Conservation (phyloP, 805 yeast species). For the Lachancea dasiensis region DNA sequence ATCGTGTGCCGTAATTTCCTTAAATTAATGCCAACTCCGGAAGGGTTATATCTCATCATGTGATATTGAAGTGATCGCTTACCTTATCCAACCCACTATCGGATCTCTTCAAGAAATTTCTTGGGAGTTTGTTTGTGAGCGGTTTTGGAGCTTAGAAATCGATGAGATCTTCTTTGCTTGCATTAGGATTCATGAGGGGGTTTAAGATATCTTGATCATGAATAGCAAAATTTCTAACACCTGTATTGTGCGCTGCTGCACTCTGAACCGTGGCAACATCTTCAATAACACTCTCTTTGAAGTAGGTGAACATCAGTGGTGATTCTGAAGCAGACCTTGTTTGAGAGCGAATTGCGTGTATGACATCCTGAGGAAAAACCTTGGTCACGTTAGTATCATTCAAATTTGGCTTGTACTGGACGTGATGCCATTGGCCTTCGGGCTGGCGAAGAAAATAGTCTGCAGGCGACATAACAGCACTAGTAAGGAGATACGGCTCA, state of each 20-base stretch:
- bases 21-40: too few species aligned
- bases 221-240: slow-evolving; percentile 8
- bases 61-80: too few species aligned
- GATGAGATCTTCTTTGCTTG: slow-evolving; percentile 2
- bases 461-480: slow-evolving; percentile 28
- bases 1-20: too few species aligned
- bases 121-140: neutral
- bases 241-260: slow-evolving; percentile 19
- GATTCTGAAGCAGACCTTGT: slow-evolving; percentile 25
- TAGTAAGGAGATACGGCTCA: slow-evolving; percentile 21
- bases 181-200: neutral
- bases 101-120: neutral
- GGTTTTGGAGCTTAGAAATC: neutral
- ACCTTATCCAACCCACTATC: too few species aligned
- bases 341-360: slow-evolving; percentile 18
- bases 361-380: slow-evolving; percentile 17
- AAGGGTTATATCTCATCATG: too few species aligned
- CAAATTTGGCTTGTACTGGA: slow-evolving; percentile 13
- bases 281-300: slow-evolving; percentile 18
- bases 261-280: slow-evolving; percentile 13
- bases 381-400: slow-evolving; percentile 14
- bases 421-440: slow-evolving; percentile 20
- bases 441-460: slow-evolving; percentile 22
- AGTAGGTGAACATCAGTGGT: slow-evolving; percentile 30
- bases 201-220: slow-evolving; percentile 1